A percentile compares a stretch with the other conserved stretches of the same genome.
Conservation (phyloP, 2,329 filamentous ascomycete genomes). For the Lachnellula hyalina region DNA sequence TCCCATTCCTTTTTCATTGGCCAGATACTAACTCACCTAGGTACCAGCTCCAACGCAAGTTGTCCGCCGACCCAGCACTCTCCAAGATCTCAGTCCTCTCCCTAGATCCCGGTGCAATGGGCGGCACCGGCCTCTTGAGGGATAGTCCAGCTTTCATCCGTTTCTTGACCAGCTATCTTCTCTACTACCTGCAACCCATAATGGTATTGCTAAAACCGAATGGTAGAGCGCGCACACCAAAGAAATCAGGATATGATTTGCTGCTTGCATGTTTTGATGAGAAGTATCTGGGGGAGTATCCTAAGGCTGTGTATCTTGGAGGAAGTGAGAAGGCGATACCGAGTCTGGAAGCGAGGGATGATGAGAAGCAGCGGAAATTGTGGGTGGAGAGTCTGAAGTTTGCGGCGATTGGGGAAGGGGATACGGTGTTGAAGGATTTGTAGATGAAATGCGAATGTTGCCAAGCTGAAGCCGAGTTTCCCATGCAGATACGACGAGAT, state of each 20-base stretch:
- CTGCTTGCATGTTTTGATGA: slow-evolving; percentile 31
- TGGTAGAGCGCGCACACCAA: slow-evolving; percentile 28
- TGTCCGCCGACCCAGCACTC: slow-evolving; percentile 12
- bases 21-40: background rate
- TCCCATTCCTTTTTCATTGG: background rate
- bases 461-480: no score
- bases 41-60: slow-evolving; percentile 10
- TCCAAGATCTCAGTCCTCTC: slow-evolving; percentile 33
- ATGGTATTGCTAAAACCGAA: slow-evolving; percentile 29
- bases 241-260: slow-evolving; percentile 33
- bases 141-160: slow-evolving; percentile 16
- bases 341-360: slow-evolving; percentile 29
- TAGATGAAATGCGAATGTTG: background rate
- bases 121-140: slow-evolving; percentile 22
- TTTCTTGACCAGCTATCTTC: slow-evolving; percentile 21
- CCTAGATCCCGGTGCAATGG: slow-evolving; percentile 37
- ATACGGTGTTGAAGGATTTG: slow-evolving; percentile 2
- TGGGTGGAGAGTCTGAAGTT: slow-evolving; percentile 29
- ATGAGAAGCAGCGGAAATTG: slow-evolving; percentile 28
- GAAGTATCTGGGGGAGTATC: slow-evolving; percentile 15
- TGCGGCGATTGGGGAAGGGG: slow-evolving; percentile 19
- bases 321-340: slow-evolving; percentile 29
- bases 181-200: slow-evolving; percentile 20
- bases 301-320: slow-evolving; percentile 29
- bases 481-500: no score